Percentiles rank a stretch among this genome's conserved stretches.
Conservation (phyloP, 805 yeast species). For the Metschnikowia shivogae region DNA sequence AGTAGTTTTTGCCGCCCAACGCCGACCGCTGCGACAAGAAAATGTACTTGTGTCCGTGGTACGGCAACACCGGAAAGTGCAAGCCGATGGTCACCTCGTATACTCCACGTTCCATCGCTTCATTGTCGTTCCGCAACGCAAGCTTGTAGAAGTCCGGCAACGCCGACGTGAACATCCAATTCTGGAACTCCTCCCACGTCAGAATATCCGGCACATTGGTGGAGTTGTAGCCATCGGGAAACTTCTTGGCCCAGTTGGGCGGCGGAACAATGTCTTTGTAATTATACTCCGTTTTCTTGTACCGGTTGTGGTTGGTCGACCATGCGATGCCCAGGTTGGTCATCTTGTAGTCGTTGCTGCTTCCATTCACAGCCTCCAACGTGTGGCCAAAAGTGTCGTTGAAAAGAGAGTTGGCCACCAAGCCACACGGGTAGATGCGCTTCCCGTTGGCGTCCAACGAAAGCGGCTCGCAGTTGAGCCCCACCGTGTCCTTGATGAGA, state of each 20-base stretch:
- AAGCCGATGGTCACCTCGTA: constrained; percentile 65
- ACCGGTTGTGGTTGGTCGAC: constrained; percentile 35
- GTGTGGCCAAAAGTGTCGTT: constrained; percentile 58
- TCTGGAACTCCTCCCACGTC: constrained; percentile 42
- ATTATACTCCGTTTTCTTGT: constrained; percentile 39
- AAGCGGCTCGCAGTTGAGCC: constrained; percentile 44
- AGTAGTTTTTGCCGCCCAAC: constrained; percentile 72
- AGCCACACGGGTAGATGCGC: constrained; percentile 74
- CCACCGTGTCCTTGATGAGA: constrained; percentile 37
- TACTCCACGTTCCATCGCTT: constrained; percentile 50
- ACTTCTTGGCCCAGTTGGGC: constrained; percentile 42
- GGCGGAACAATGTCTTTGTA: constrained; percentile 40
- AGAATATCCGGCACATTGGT: constrained; percentile 42
- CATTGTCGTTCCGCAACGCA: constrained; percentile 58
- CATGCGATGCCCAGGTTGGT: constrained; percentile 41
- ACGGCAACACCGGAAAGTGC: constrained; percentile 74
- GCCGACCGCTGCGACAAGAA: constrained; percentile 67
- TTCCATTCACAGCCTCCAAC: constrained; percentile 36
- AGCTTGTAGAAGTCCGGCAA: constrained; percentile 44
- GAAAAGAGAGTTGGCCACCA: constrained; percentile 75
- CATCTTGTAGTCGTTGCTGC: constrained; percentile 27
- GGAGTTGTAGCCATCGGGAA: constrained; percentile 41
- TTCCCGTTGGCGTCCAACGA: constrained; percentile 38
- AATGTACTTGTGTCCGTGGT: constrained; percentile 62
- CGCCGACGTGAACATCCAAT: constrained; percentile 45